Evolutionary conservation across 2,329 filamentous ascomycete species (phyloP).

Genomic region (Aspergillus fructus): DNA sequence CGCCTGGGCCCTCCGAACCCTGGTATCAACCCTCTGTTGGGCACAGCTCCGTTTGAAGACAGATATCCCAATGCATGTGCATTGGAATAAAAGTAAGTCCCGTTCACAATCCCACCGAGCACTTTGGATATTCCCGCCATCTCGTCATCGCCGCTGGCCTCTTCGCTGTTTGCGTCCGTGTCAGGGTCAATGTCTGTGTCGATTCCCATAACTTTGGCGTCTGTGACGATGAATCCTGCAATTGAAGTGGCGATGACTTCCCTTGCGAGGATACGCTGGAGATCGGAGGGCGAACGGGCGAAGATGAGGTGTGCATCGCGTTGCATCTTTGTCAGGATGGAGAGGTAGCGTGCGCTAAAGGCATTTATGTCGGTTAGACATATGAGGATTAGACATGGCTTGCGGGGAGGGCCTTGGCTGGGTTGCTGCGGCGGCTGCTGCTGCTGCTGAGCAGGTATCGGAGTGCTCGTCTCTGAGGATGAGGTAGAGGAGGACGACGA

Average conservation of each 20-base stretch:
- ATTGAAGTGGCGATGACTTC: background rate
- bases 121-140: background rate
- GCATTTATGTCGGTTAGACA: background rate
- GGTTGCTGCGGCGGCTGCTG: background rate
- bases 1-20: background rate
- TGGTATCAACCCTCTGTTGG: background rate
- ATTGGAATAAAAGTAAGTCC: background rate
- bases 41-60: background rate
- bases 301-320: slow-evolving; percentile 10
- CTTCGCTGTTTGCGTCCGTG: background rate
- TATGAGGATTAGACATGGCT: slow-evolving; percentile 3
- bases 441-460: background rate
- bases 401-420: background rate
- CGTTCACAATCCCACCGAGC: background rate
- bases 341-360: background rate
- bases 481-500: background rate
- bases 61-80: background rate
- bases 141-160: background rate
- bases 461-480: background rate
- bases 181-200: background rate
- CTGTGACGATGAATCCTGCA: slow-evolving; percentile 12
- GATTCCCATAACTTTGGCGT: slow-evolving; percentile 5
- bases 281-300: background rate
- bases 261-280: slow-evolving; percentile 3
- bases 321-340: slow-evolving; percentile 5